Base-by-base conservation (phyloP, 169 alveolate species). In the Cryptosporidium ryanae region DNA sequence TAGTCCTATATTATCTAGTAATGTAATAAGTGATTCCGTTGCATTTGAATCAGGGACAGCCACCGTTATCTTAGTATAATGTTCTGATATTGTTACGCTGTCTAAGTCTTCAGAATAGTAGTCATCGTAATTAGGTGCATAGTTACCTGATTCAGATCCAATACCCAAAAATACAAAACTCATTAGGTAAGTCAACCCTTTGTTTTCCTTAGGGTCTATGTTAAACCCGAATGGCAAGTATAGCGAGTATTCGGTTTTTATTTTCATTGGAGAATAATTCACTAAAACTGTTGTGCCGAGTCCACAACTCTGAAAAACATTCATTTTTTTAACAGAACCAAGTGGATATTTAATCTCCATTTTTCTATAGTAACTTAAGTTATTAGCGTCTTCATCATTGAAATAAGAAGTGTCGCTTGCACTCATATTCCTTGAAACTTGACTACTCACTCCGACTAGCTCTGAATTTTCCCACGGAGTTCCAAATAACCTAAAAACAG, bases 171-270 rank as follows among this genome's bases (percentile, higher is more conserved):
- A 59, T 25, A 76, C 59, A 25, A 76, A 59, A 13, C 71, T 61
- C 87, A 76, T 76, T 25, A 76, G 54, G 63, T 76, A 76, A 23
- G 71, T 61, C 29, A 76, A 29, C 15, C 87, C 87, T 46, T 76
- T 46, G 38, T 76, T 18, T 2, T 55, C 43, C 1, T 55, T 59
- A 8, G 87, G 71, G 17, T 76, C 87, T 10, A 76, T 55, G 17
- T 61, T 55, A 3, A 55, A 76, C 6, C 87, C 87, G 38, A 76
- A 59, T 0, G 87, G 76, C 12, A 76, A 23, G 29, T 76, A 76
- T 17, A 76, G 23, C 12, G 87, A 76, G 23, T 57, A 59, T 7
- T 76, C 87, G 3, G 87, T 76, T 29, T 61, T 76, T 29, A 76
- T 76, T 27, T 38, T 76, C 68, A 61, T 76, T 21, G 76, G 68